Base-by-base conservation (phyloP, 192 early-diverging fungal species). In the Coemansia sp. region DNA sequence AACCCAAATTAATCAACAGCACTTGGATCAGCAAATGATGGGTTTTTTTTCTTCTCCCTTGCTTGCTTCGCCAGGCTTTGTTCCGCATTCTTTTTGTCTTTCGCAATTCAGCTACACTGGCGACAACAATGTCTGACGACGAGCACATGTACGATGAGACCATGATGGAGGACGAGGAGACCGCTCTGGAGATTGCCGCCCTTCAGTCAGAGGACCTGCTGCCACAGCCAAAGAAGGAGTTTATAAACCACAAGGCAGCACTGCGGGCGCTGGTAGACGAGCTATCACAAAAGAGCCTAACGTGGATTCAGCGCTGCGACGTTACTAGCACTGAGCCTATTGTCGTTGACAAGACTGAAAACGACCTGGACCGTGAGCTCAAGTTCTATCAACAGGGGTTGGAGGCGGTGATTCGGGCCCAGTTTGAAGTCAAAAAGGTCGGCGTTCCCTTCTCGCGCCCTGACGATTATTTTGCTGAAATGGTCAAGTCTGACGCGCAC, bases 391-490 rank as follows among this genome's bases (percentile, higher is more conserved):
- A 92, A 39, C 95, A 97, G 69, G 96, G 91, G 6, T 82, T 98
- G 10, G 84, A 88, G 61, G 89, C 90, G 8, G 91, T 86, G 18
- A 72, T 82, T 7, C 57, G 74, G 34, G 95, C 85, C 53, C 87
- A 88, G 46, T 80, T 86, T 7, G 60, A 81, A 60, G 67, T 91
- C 29, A 64, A 70, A 32, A 83, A 84, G 53, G 80, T 83, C 14
- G 87, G 88, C 14, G 85, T 92, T 9, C 87, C 88, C 17, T 92
- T 95, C 58, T 67, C 83, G 37, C 80, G 96, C 39, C 96, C 96
- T n/a, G 87, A 88, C 52, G 96, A 98, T 67, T 97, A 93, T 69
- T 98, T 90, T 82, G 96, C 96, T 33, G 96, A 98, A 80, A 98
- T 98, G 96, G 85, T 98, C 67, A 98, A 98, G 85, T 86, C 87